Evolutionary conservation across 768 basidiomycete genomes (phyloP).

Genomic region (Mycena albidolilacea): DNA sequence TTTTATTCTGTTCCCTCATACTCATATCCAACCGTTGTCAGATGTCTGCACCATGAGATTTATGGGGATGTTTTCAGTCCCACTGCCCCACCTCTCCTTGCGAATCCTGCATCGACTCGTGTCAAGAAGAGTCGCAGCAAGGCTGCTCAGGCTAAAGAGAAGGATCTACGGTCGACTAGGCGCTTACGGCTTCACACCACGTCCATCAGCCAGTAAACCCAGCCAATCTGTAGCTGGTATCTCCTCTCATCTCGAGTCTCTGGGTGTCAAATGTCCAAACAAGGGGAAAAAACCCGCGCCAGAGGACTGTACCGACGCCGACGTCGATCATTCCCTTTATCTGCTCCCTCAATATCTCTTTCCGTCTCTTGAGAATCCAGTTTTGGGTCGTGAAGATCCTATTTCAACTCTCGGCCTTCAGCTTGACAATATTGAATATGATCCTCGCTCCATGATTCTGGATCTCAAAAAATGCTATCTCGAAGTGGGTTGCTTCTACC

Average conservation of each 20-base stretch:
- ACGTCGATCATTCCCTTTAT: not conserved
- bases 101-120: no score
- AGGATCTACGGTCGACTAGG: not conserved
- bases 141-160: not conserved
- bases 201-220: no score
- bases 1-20: not conserved
- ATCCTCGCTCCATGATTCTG: not conserved
- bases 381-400: not conserved
- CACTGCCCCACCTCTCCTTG: no score
- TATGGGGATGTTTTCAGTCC: not conserved
- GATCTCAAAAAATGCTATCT: not conserved
- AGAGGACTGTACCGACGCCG: not conserved
- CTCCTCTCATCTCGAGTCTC: not conserved
- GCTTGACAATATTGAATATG: not conserved
- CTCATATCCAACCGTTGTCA: not conserved
- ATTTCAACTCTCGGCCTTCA: not conserved
- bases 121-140: no score
- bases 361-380: not conserved
- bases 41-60: not conserved
- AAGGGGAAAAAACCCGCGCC: not conserved
- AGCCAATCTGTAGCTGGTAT: not conserved
- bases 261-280: not conserved
- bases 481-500: not conserved
- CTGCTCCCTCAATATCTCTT: not conserved
- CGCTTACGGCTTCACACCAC: no score